phyloP scores from a whole-genome alignment of 177 flowering plant genomes.

The Vitis hybrid region DNA sequence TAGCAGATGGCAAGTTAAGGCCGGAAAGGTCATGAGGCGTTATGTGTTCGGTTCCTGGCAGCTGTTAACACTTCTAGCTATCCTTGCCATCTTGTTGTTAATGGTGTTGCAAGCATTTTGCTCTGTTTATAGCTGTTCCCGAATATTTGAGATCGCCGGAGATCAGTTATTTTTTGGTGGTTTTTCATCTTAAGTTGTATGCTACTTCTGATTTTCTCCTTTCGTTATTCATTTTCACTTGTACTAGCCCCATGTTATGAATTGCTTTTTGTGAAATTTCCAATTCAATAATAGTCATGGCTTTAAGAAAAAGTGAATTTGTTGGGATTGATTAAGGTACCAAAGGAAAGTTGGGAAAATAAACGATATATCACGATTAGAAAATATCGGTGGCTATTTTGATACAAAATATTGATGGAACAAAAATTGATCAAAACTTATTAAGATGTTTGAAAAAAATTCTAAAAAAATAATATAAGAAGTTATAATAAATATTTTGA shows the following conservation, averaged over 20 bases:
- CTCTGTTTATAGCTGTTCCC: conserved; percentile 28
- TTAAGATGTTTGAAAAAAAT: no score
- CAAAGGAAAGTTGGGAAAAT: not conserved
- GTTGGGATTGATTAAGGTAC: not conserved
- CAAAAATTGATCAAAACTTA: no score
- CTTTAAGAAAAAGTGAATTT: no score
- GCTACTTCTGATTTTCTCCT: conserved; percentile 4
- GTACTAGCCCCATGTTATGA: not conserved
- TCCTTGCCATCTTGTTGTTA: conserved; percentile 9
- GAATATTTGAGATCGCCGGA: not conserved
- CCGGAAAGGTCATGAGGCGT: conserved; percentile 12
- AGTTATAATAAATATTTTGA: not conserved
- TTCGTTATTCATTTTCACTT: conserved; percentile 11
- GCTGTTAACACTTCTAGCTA: conserved; percentile 19
- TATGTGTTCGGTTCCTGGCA: conserved; percentile 27
- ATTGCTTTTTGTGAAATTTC: not conserved
- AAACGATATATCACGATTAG: no score
- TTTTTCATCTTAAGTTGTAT: no score
- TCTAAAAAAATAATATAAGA: no score
- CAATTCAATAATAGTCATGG: not conserved
- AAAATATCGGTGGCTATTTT: not conserved
- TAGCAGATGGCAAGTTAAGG: not conserved
- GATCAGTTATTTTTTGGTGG: no score
- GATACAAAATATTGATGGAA: no score
- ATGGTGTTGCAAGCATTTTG: conserved; percentile 33